Evolutionary conservation across 306 rosid species (phyloP), one percentile per base, ranked within the genome.

Genomic region (Sophora flavescens): DNA sequence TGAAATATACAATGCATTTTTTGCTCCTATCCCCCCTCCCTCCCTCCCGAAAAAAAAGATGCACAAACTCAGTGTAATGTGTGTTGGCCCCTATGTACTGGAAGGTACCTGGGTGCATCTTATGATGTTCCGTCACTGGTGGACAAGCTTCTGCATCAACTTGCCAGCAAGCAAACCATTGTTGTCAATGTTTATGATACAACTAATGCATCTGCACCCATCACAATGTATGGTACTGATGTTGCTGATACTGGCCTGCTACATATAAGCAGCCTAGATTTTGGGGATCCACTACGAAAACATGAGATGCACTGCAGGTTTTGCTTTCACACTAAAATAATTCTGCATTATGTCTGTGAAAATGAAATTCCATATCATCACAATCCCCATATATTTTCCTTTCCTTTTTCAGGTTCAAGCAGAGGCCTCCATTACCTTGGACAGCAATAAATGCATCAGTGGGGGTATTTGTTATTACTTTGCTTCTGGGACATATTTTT

Each of bases 241-340:
- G 89, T 90, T 75, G 62, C 71, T 45, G 97, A 92, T 73, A 92
- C 98, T 47, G 97, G 97, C 78, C 82, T 87, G 42, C 82, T 88
- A 78, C 88, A 35, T 53, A 64, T 87, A 70, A 95, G 96, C 86
- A 54, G 67, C 81, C 85, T 95, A 59, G 98, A 95, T 81, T 95
- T 95, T 75, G 96, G 98, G 75, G 98, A 95, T 86, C 98, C 98
- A 2, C 91, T 80, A 39, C 93, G 97, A 69, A 95, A 89, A 86
- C 97, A 95, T 75, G 97, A 95, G 87, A 92, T 95, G 97, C 98
- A 95, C 71, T 95, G 98, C 91, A 85, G 98, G 98, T 94, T 72
- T 73, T 79, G 88, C 78, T 84, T 36, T 79, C 30, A 18, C 72
- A 10, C 74, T 42, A 57, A 18, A 16, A 75, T 63, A 28, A 72